Base-by-base conservation (phyloP, 305 asterid species). In the Plantago coronopus region DNA sequence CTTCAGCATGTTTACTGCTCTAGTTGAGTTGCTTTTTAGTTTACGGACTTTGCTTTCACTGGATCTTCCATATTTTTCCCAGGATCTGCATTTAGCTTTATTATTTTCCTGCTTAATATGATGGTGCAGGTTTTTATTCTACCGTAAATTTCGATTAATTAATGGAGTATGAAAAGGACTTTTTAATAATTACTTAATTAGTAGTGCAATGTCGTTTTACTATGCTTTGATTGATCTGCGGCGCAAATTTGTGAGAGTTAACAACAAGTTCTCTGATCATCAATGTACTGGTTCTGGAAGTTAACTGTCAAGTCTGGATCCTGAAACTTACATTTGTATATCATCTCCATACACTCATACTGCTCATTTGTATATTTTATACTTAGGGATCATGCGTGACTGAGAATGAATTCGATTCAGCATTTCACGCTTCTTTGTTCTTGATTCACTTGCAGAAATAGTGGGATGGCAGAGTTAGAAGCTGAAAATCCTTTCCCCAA, bases 381-480 rank as follows among this genome's bases (percentile, higher is more conserved):
- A 8, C 34, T 0, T 3, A 27, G 7, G 2, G 34, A 27, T 27
- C 49, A 70, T 48, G 44, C 47, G 40, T 12, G 11, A 34, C 12
- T 9, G 40, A 34, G 12, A 3, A 8, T 5, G 40, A 34, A 34
- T 7, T 34, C 40, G 40, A 34, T 2, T 27, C 31, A 2, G 31
- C 31, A 27, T 68, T 61, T 18, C 42, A 64, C 55, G 48, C 31
- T 48, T 68, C 66, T 20, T 29, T 69, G 72, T 9, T 34, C 11
- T 6, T 34, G 82, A 76, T 60, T 68, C 64, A 61, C 57, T 66
- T 70, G 44, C 65, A 66, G 67, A 65, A 47, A 68, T 67, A 64
- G 64, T 55, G 72, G 66, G 34, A 91, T 91, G 98, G 94, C 88
- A 67, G 81, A 78, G 22, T 68, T 43, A 46, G 96, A 84, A 62